These are phyloP conservation scores for Geotrichum australiense DNA, from an alignment of 1,139 yeast species.

Conservation along the genomic window DNA sequence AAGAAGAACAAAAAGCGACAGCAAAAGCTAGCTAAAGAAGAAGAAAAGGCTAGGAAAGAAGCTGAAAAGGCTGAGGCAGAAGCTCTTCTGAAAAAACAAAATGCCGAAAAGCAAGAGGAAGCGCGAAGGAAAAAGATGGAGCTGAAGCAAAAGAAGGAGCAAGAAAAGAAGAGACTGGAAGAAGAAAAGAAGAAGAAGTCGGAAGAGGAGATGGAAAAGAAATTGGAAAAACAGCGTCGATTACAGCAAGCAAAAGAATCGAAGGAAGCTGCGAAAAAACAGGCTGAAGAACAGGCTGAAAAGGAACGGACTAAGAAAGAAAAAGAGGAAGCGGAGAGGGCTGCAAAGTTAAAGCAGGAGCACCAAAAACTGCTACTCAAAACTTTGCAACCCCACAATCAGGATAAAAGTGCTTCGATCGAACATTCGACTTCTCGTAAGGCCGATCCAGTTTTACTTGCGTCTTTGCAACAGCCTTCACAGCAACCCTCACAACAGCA, in stretches of 20 bases:
- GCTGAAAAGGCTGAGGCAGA: conserved; percentile 49
- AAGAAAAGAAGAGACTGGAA: conserved; percentile 35
- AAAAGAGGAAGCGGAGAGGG: conserved; percentile 11
- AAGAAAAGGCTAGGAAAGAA: conserved; percentile 55
- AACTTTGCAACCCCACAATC: conserved; percentile 20
- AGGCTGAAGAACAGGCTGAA: conserved; percentile 17
- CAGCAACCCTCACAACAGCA: conserved; percentile 13
- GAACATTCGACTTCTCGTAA: conserved; percentile 10
- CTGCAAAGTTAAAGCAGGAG: conserved; percentile 17
- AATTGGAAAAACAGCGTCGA: conserved; percentile 20
- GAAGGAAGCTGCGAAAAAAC: conserved; percentile 16
- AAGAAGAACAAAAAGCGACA: conserved; percentile 70
- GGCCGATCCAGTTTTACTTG: conserved; percentile 14
- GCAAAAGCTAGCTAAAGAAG: conserved; percentile 67
- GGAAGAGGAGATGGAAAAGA: conserved; percentile 37
- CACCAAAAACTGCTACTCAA: conserved; percentile 22
- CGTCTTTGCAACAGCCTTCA: conserved; percentile 14
- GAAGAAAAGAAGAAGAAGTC: conserved; percentile 30
- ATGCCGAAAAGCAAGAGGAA: conserved; percentile 50
- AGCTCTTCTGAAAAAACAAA: conserved; percentile 39
- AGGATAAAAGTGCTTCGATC: conserved; percentile 13
- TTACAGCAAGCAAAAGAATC: conserved; percentile 15
- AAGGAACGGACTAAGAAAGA: conserved; percentile 13
- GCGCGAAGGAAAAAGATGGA: conserved; percentile 50
- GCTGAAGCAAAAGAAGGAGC: conserved; percentile 41